Evolutionary conservation across 2,329 filamentous ascomycete genomes (phyloP), one percentile per base, ranked within the genome.

Genomic region (Penicillium sp.): DNA sequence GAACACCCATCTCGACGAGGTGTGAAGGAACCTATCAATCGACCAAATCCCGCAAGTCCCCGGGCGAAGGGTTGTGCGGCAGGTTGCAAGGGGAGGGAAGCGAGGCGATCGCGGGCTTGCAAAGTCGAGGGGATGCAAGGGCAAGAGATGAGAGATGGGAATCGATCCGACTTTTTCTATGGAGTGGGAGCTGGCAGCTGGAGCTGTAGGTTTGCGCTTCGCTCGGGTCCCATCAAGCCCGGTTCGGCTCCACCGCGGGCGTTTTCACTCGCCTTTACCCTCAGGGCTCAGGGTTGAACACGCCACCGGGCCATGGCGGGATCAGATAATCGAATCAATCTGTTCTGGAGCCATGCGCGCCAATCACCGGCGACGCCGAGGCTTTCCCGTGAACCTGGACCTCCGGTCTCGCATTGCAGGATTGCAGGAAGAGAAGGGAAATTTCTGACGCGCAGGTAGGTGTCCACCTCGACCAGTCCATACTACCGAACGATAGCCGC

Each of bases 261-360:
- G 13, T 11, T 36, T 40, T 37, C 9, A 36, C 38, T 44, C 27
- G 19, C 28, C 15, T 23, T 16, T 15, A 36, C 13, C 27, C 36
- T 36, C 18, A 31, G n/a, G 11, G 7, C 11, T 23, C 21, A 23
- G 25, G 4, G 11, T 9, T n/a, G 25, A 27, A 9, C 25, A 27
- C 25, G 25, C 25, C 4, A 6, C 15, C 33, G 29, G 21, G 25
- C 10, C n/a, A 13, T 20, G 23, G 33, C 33, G 34, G 35, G 42
- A 45, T 45, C 42, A 41, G 42, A 45, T 45, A 44, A 44, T 44
- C 31, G 19, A 39, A 16, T 15, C 14, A 18, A 17, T 19, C 32
- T 9, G 14, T 27, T 21, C 19, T 29, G n/a, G 34, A 17, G 31
- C 36, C 29, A n/a, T 27, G 15, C 17, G 21, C 32, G 10, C 36